Evolutionary conservation across 768 basidiomycete genomes (phyloP).

Genomic region (Suillus weaverae): DNA sequence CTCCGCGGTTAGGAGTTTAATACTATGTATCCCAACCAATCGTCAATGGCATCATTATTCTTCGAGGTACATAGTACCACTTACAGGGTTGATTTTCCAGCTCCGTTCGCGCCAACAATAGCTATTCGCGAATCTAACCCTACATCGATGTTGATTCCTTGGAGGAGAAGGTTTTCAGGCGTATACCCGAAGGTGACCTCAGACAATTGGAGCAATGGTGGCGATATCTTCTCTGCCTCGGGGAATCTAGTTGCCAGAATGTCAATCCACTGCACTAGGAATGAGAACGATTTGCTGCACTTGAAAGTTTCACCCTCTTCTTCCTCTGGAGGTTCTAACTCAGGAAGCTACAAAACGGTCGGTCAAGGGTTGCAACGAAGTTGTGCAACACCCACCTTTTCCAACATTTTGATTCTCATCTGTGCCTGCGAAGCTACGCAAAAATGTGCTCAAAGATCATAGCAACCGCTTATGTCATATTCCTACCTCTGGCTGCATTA

Average conservation of each 20-base stretch:
- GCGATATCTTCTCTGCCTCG: conserved; percentile 96
- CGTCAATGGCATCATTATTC: background rate
- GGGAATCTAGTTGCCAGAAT: conserved; percentile 62
- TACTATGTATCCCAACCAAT: conserved; percentile 43
- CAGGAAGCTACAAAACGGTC: conserved; percentile 63
- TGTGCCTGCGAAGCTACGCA: conserved; percentile 81
- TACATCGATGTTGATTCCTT: conserved; percentile 84
- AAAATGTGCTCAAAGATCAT: conserved; percentile 7
- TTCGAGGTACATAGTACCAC: conserved; percentile 24
- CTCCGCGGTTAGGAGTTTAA: conserved; percentile 90
- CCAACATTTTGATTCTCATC: conserved; percentile 71
- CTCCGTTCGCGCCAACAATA: conserved; percentile 92
- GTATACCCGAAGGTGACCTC: conserved; percentile 90
- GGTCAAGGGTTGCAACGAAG: background rate
- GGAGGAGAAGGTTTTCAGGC: conserved; percentile 72
- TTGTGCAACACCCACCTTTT: conserved; percentile 52
- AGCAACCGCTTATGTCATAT: background rate
- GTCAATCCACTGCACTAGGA: conserved; percentile 3
- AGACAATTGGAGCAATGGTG: conserved; percentile 89
- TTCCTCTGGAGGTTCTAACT: conserved; percentile 87
- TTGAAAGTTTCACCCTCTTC: conserved; percentile 94
- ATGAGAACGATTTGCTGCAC: conserved; percentile 35
- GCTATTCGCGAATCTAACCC: conserved; percentile 94
- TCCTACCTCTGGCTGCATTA: conserved; percentile 84
- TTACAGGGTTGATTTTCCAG: conserved; percentile 94